phyloP scores from a whole-genome alignment of 768 basidiomycete genomes.

The Boletus rubropictus region DNA sequence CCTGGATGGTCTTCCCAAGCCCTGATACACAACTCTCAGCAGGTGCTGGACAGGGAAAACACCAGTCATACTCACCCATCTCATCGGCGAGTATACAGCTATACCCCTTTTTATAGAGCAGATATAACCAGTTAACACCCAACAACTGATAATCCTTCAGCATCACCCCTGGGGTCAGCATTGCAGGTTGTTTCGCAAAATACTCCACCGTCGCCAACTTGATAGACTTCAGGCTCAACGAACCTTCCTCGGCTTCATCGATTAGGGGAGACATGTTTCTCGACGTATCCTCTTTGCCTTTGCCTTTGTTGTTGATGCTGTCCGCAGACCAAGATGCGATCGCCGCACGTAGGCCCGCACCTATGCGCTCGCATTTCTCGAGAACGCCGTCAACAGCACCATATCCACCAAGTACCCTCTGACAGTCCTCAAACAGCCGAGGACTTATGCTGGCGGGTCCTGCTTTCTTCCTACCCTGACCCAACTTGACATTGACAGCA shows the following conservation, averaged over 20 bases:
- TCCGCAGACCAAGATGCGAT: constrained; percentile 72
- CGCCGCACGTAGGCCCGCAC: constrained; percentile 60
- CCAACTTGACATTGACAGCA: constrained; percentile 70
- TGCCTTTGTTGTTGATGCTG: constrained; percentile 30
- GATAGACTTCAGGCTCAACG: constrained; percentile 51
- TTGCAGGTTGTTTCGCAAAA: constrained; percentile 66
- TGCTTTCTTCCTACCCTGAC: constrained; percentile 83
- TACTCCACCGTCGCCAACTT: constrained; percentile 51
- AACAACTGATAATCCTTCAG: constrained; percentile 97
- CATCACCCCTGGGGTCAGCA: constrained; percentile 58
- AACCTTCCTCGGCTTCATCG: constrained; percentile 53
- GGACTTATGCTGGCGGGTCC: constrained; percentile 79
- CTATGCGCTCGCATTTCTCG: constrained; percentile 83
- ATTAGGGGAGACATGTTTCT: constrained; percentile 15
- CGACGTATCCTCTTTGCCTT: constrained; percentile 33
- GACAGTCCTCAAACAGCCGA: constrained; percentile 87
- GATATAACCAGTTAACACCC: constrained; percentile 95
- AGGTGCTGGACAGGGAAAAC: background rate
- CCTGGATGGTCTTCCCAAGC: constrained; percentile 97
- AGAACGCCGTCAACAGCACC: constrained; percentile 85
- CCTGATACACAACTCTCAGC: constrained; percentile 41
- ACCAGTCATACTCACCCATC: constrained; percentile 67
- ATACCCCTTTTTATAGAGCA: constrained; percentile 71
- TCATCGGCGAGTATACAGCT: constrained; percentile 98
- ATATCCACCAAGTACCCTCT: constrained; percentile 78